Conservation (phyloP, 257 asterid species). For the Rhazya stricta region DNA sequence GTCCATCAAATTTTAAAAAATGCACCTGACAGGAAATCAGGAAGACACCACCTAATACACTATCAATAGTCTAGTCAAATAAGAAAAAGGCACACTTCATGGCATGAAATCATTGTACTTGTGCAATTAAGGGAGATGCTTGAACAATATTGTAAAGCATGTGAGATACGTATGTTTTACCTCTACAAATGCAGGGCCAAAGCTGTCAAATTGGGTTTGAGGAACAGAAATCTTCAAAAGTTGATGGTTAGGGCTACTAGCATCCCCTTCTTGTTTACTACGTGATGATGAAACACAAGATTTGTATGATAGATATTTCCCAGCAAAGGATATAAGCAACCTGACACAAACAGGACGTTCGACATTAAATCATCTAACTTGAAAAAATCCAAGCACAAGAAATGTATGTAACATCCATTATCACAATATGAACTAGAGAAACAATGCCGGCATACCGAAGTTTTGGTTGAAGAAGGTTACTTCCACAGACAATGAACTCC, state of each 20-base stretch:
- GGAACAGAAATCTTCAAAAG: conserved; percentile 61
- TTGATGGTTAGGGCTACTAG: conserved; percentile 49
- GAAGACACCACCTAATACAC: not conserved
- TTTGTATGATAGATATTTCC: conserved; percentile 56
- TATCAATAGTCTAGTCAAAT: not conserved
- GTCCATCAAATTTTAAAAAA: not conserved
- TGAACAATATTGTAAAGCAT: not conserved
- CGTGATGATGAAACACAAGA: conserved; percentile 38
- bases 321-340: conserved; percentile 80
- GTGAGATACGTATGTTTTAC: conserved; percentile 19
- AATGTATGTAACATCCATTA: not conserved
- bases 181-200: conserved; percentile 94
- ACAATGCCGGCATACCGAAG: conserved; percentile 49
- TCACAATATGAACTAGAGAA: not conserved
- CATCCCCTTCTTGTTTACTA: conserved; percentile 35
- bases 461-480: conserved; percentile 68
- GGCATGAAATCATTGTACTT: not conserved
- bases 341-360: conserved; percentile 29
- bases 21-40: not conserved
- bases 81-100: not conserved
- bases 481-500: conserved; percentile 86
- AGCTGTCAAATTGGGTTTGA: conserved; percentile 40
- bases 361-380: not conserved
- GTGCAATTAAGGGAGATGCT: not conserved
- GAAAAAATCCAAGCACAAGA: not conserved